Evolutionary conservation across 352 stramenopile species (phyloP).

Genomic region (Phytophthora lateralis): DNA sequence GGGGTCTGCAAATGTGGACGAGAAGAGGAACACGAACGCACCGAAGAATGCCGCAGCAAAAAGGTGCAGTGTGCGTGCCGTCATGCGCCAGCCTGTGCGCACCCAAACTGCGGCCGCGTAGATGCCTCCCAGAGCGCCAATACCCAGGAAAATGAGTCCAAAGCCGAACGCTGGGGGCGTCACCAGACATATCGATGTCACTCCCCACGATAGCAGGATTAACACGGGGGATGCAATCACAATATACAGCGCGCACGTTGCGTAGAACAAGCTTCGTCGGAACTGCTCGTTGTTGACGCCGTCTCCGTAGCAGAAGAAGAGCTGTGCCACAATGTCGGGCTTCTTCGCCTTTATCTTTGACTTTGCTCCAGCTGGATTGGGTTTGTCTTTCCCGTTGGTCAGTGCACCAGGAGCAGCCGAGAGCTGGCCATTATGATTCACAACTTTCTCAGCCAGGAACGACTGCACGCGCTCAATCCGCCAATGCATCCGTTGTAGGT

Average conservation of each 20-base stretch:
- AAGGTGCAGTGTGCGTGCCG: conserved; percentile 51
- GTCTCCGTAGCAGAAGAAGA: conserved; percentile 86
- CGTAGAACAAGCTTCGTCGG: conserved; percentile 82
- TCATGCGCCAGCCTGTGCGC: conserved; percentile 86
- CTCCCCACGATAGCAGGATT: conserved; percentile 72
- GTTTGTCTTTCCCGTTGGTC: conserved; percentile 16
- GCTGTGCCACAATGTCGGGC: conserved; percentile 67
- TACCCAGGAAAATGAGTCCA: conserved; percentile 74
- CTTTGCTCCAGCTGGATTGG: conserved; percentile 4
- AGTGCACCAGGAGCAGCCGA: conserved; percentile 4
- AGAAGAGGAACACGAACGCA: conserved; percentile 83
- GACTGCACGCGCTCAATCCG: conserved; percentile 79
- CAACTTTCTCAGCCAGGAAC: conserved; percentile 71
- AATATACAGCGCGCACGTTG: conserved; percentile 57
- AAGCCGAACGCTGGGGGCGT: conserved; percentile 81
- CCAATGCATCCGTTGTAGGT: conserved; percentile 81
- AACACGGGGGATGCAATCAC: conserved; percentile 61
- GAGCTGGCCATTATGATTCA: conserved; percentile 26
- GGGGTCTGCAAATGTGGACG: conserved; percentile 78
- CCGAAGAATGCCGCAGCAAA: conserved; percentile 60
- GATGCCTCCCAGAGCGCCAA: conserved; percentile 41
- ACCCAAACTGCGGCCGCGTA: conserved; percentile 70
- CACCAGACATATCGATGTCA: conserved; percentile 72
- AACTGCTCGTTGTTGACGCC: conserved; percentile 65
- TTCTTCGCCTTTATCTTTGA: conserved; percentile 26